Evolutionary conservation across 768 basidiomycete genomes (phyloP).

Genomic region (Tricholoma sp.): DNA sequence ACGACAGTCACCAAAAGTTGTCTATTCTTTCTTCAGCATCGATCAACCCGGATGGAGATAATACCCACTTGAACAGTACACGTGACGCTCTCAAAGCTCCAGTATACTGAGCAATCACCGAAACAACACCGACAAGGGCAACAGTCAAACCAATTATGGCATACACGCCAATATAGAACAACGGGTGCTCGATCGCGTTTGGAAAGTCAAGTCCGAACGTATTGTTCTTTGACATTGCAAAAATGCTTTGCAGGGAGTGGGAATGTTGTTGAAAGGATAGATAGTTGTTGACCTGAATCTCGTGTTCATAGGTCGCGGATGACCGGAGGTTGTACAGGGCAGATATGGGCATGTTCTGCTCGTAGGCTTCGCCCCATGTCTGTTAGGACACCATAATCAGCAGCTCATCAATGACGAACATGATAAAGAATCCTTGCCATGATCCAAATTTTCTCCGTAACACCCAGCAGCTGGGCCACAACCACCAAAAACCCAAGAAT

Average conservation of each 20-base stretch:
- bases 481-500: constrained; percentile 46
- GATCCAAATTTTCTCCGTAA: constrained; percentile 70
- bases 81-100: constrained; percentile 50
- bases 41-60: neutral
- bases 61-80: constrained; percentile 34
- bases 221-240: constrained; percentile 12
- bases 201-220: constrained; percentile 34
- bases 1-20: constrained; percentile 64
- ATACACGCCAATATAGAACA: constrained; percentile 70
- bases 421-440: constrained; percentile 34
- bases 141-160: constrained; percentile 51
- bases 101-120: constrained; percentile 51
- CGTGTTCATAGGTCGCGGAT: constrained; percentile 33
- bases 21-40: constrained; percentile 28
- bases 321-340: constrained; percentile 28
- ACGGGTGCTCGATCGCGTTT: constrained; percentile 49
- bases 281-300: constrained; percentile 31
- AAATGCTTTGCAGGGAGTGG: constrained; percentile 18
- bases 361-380: constrained; percentile 68
- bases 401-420: neutral
- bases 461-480: constrained; percentile 43
- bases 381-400: constrained; percentile 13
- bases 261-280: neutral
- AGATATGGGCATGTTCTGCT: constrained; percentile 8
- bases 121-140: constrained; percentile 41